Conservation (phyloP, 2,329 filamentous ascomycete genomes). For the Nakataea oryzae region DNA sequence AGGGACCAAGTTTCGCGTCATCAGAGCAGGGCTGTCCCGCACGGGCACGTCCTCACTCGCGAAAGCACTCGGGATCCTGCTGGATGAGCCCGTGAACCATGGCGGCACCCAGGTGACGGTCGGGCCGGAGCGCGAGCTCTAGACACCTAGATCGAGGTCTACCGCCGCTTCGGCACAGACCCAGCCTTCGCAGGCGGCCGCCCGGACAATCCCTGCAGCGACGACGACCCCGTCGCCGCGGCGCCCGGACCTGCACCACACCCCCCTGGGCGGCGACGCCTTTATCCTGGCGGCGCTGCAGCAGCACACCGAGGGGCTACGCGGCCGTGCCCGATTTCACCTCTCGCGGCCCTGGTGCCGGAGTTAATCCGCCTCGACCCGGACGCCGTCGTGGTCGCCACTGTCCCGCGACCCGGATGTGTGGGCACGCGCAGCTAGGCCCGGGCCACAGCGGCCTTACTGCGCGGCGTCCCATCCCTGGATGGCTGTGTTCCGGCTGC, state of each 20-base stretch:
- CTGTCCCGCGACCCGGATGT: no score
- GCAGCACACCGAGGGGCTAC: background rate
- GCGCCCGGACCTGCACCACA: background rate
- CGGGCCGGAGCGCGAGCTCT: background rate
- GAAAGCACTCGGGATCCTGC: background rate
- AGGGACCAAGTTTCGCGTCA: background rate
- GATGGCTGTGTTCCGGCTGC: no score
- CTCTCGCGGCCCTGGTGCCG: background rate
- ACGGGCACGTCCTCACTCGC: background rate
- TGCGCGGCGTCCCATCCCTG: no score
- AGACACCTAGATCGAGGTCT: background rate
- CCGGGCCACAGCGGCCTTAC: no score
- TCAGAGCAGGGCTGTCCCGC: constrained; percentile 1
- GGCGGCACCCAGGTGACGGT: background rate
- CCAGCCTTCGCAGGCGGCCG: background rate
- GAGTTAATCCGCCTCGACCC: background rate
- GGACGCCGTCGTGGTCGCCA: background rate
- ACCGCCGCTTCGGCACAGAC: background rate
- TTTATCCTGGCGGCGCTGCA: background rate
- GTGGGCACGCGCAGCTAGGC: no score
- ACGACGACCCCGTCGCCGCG: background rate
- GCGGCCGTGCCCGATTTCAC: background rate
- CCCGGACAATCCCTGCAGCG: background rate
- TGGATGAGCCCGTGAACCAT: background rate
- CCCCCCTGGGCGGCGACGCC: background rate